Base-by-base conservation (phyloP, 768 basidiomycete species). In the Tulasnella sp. region DNA sequence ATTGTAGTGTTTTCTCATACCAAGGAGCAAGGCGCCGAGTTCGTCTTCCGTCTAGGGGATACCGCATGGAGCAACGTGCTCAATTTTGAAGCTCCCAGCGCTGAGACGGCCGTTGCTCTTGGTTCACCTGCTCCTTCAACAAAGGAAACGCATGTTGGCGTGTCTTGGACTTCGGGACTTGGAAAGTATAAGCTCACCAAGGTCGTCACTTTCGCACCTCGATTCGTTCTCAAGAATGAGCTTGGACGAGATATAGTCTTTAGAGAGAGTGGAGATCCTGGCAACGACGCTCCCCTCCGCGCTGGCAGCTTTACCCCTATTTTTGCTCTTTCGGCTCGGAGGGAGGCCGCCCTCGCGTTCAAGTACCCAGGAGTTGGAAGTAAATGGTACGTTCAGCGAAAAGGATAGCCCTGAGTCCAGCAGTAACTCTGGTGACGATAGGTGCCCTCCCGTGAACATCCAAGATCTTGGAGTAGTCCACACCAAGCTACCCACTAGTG, bases 151-250 rank as follows among this genome's bases (percentile, higher is more conserved):
- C 94, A 96, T 84, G 86, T 95, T 72, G 98, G 97, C 1, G 83
- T 99, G 54, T 97, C 96, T 6, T 99, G 97, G 91, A 89, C 90
- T 24, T 96, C 97, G 86, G 98, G 97, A 1, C 87, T 93, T n/a
- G 98, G 98, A 48, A 98, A 98, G 88, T 99, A 98, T 86, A 98
- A 98, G 84, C 87, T 99, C 46, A 93, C 93, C 40, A 99, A 98
- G 87, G 93, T 98, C 83, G 92, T 99, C 82, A 97, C 94, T 0
- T 87, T 99, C 50, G 89, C 94, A 11, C 98, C 98, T 40, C 91
- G 98, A 72, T 99, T 96, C 88, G 87, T 99, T 82, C 86, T 99
- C 83, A 94, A 92, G 86, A 99, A 98, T 86, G 89, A 91, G 81
- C 89, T 96, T 50, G 82, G 88, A 6, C 90, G 91, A 75, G 84